These are phyloP conservation scores for Lippia alba DNA, from an alignment of 305 asterid genomes.

Conservation along the genomic window DNA sequence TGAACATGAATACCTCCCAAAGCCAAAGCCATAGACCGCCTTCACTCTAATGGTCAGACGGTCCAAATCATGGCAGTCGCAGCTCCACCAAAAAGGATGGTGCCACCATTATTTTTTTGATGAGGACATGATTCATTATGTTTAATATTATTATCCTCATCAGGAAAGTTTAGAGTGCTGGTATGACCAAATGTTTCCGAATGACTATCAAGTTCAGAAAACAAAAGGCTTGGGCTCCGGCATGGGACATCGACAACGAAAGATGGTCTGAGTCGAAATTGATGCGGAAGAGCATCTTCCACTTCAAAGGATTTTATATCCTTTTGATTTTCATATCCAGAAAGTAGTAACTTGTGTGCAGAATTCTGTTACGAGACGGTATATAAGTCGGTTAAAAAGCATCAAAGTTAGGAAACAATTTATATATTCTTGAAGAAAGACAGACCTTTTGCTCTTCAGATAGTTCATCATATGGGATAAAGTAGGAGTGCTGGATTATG, in stretches of 20 bases:
- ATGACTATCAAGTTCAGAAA: not conserved
- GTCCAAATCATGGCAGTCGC: conserved; percentile 21
- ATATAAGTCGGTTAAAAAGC: conserved; percentile 6
- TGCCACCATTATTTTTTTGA: conserved; percentile 21
- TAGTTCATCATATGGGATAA: conserved; percentile 25
- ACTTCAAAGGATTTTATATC: conserved; percentile 21
- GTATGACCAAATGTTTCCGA: not conserved
- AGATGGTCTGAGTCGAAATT: conserved; percentile 30
- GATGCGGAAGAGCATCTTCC: conserved; percentile 35
- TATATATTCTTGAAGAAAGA: not conserved
- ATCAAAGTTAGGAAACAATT: no score
- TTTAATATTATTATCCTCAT: no score
- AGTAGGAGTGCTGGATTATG: conserved; percentile 27
- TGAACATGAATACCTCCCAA: conserved; percentile 27
- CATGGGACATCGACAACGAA: not conserved
- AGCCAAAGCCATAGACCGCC: conserved; percentile 23
- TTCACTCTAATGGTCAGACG: conserved; percentile 34
- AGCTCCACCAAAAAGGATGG: not conserved
- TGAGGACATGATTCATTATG: conserved; percentile 7
- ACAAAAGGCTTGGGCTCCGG: not conserved
- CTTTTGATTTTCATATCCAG: conserved; percentile 41
- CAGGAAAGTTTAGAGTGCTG: not conserved
- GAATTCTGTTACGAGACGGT: conserved; percentile 37
- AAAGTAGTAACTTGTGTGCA: conserved; percentile 36
- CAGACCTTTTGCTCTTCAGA: conserved; percentile 43